Conservation (phyloP, 179 eudicot species). For the Heliamphora pulchella region DNA sequence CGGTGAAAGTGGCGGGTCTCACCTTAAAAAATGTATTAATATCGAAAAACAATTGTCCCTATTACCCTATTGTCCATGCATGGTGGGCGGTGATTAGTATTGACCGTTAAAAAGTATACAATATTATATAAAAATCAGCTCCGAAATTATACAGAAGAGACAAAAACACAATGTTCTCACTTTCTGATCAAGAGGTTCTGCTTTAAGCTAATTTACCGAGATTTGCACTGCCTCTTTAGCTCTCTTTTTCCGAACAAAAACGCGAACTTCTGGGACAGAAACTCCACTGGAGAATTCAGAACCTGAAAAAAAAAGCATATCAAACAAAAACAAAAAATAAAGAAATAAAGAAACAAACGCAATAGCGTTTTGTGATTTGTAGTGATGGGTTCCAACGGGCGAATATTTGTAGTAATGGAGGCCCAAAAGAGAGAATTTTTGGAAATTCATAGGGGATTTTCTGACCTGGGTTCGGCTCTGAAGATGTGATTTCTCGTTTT, state of each 20-base stretch:
- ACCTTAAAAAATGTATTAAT: too few relatives aligned
- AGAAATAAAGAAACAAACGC: neutral
- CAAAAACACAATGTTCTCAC: constrained; percentile 8
- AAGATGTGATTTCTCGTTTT: constrained; percentile 8
- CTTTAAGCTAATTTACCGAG: constrained; percentile 17
- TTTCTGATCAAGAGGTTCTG: constrained; percentile 22
- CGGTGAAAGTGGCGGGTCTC: too few relatives aligned
- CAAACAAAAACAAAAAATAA: neutral
- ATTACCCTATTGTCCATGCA: too few relatives aligned
- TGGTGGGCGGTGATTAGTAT: too few relatives aligned
- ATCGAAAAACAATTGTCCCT: too few relatives aligned
- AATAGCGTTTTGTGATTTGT: neutral
- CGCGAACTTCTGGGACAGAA: constrained; percentile 26
- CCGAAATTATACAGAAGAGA: neutral
- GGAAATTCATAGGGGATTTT: neutral
- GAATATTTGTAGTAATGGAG: neutral
- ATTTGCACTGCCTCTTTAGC: constrained; percentile 32
- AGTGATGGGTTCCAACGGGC: neutral
- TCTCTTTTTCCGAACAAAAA: constrained; percentile 50
- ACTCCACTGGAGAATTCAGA: constrained; percentile 9
- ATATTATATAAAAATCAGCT: too few relatives aligned
- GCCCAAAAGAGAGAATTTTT: neutral
- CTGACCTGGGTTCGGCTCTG: constrained; percentile 17
- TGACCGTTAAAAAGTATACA: too few relatives aligned
- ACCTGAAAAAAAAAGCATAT: neutral